A percentile compares a stretch with the other conserved stretches of the same genome.
Conservation (phyloP, 352 stramenopile genomes). For the Pseudoperonospora humuli region DNA sequence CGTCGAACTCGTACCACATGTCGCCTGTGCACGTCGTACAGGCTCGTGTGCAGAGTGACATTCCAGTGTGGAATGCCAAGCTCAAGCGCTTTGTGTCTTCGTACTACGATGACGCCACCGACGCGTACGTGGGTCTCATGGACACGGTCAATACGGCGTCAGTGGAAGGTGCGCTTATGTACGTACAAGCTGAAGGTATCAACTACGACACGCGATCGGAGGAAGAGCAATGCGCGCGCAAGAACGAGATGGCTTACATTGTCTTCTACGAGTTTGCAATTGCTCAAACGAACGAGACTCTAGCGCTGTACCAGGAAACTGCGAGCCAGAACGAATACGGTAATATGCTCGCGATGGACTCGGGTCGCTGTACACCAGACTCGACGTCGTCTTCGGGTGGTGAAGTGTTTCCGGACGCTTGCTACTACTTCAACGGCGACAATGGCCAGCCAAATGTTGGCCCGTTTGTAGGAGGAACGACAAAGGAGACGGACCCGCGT, state of each 20-base stretch:
- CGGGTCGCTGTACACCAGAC: conserved; percentile 47
- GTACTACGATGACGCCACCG: conserved; percentile 45
- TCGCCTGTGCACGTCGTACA: conserved; percentile 61
- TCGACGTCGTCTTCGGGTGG: conserved; percentile 21
- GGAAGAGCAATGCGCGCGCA: conserved; percentile 54
- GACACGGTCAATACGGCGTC: conserved; percentile 80
- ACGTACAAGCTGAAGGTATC: conserved; percentile 81
- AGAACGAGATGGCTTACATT: conserved; percentile 76
- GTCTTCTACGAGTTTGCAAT: conserved; percentile 80
- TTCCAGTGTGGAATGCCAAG: conserved; percentile 43
- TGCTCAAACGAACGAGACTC: conserved; percentile 66
- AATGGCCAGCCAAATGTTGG: conserved; percentile 53
- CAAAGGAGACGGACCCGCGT: conserved; percentile 38
- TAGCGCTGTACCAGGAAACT: conserved; percentile 51
- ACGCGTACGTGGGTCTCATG: conserved; percentile 51
- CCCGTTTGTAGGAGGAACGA: conserved; percentile 50
- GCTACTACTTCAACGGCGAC: conserved; percentile 71
- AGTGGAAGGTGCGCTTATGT: conserved; percentile 81
- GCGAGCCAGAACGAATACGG: conserved; percentile 54
- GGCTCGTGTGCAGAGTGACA: conserved; percentile 63
- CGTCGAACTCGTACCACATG: conserved; percentile 56
- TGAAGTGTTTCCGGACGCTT: conserved; percentile 39
- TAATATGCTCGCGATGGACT: conserved; percentile 58
- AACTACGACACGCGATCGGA: conserved; percentile 63
- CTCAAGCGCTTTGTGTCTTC: conserved; percentile 53